These are phyloP conservation scores for Penicillium corylophilum DNA, from an alignment of 2,329 filamentous ascomycete species.

Conservation along the genomic window DNA sequence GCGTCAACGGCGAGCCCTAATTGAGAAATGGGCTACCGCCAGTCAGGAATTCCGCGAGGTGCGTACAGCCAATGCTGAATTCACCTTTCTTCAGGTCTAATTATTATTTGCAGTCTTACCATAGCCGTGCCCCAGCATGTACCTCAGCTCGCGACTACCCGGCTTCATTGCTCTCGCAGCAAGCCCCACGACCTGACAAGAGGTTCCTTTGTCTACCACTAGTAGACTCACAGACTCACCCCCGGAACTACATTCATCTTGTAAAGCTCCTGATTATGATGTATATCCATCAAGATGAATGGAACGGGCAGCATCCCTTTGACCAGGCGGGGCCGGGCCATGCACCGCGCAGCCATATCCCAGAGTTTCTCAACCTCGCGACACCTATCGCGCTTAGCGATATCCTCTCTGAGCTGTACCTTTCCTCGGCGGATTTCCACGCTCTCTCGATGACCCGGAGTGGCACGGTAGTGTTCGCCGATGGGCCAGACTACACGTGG, in stretches of 20 bases:
- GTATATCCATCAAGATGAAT: not conserved
- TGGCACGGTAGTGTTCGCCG: no score
- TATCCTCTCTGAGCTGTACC: not conserved
- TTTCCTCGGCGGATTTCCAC: not conserved
- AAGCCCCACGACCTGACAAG: not conserved
- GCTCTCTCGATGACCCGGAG: no score
- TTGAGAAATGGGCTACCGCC: slow-evolving; percentile 5
- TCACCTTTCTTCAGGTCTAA: not conserved
- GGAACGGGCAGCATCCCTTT: slow-evolving; percentile 1
- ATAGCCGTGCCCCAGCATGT: not conserved
- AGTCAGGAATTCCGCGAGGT: slow-evolving; percentile 6
- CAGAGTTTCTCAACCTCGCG: not conserved
- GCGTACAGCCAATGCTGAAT: not conserved
- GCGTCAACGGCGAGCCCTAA: slow-evolving; percentile 2
- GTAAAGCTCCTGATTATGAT: not conserved
- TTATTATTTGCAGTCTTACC: not conserved
- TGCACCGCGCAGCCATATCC: not conserved
- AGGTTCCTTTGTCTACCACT: slow-evolving; percentile 1
- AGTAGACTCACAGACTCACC: not conserved
- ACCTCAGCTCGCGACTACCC: slow-evolving; percentile 1
- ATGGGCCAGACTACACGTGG: no score
- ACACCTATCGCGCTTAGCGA: not conserved
- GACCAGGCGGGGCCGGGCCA: not conserved
- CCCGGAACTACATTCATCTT: not conserved
- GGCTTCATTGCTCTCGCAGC: not conserved